Conservation (phyloP, 495 filamentous ascomycete species). For the Haplographium delicatum region DNA sequence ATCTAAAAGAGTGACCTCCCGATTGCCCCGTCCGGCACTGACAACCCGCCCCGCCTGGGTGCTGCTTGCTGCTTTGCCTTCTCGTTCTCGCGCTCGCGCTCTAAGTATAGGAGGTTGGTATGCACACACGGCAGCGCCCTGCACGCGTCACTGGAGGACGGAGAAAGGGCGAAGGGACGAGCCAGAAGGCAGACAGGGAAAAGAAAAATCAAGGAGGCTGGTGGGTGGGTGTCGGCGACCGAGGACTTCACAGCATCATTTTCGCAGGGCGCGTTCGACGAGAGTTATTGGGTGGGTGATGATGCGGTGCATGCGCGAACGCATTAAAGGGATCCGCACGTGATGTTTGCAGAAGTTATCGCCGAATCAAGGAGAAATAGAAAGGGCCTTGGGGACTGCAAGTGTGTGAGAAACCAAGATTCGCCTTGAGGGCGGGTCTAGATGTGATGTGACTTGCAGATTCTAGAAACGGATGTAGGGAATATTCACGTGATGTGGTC, state of each 20-base stretch:
- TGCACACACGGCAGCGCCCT: neutral
- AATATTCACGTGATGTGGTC: no score
- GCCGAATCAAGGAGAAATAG: no score
- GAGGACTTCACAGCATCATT: no score
- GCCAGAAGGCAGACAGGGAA: neutral
- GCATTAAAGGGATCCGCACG: no score
- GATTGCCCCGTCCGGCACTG: neutral
- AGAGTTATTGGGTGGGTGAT: no score
- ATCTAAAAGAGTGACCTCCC: neutral
- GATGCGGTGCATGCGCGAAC: no score
- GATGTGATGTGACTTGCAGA: neutral
- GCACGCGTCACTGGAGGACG: conserved; percentile 8
- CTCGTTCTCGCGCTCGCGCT: no score
- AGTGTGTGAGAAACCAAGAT: neutral
- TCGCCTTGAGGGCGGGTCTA: neutral
- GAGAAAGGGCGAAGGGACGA: no score
- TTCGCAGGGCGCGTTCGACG: no score
- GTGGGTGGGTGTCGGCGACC: conserved; percentile 1
- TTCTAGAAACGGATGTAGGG: no score
- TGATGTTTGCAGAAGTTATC: no score
- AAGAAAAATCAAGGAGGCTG: conserved; percentile 11
- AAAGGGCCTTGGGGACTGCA: neutral
- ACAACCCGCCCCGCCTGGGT: neutral
- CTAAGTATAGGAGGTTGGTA: no score
- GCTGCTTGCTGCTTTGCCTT: neutral